These are phyloP conservation scores for Sclerotinia borealis DNA, from an alignment of 2,329 filamentous ascomycete genomes.

Conservation along the genomic window DNA sequence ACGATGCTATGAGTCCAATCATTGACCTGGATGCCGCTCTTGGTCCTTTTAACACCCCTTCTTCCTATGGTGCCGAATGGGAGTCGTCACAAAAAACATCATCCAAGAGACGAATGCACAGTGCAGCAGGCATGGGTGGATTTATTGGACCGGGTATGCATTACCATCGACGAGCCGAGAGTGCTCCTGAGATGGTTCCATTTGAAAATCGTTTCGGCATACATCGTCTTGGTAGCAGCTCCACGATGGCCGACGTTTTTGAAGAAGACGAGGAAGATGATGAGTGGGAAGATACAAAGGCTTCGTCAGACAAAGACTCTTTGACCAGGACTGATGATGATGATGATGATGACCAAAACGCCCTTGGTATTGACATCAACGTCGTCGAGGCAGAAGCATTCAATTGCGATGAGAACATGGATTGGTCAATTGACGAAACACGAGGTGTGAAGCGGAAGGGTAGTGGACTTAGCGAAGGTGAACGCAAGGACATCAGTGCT, in stretches of 20 bases:
- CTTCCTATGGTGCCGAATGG: slow-evolving; percentile 57
- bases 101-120: slow-evolving; percentile 66
- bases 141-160: slow-evolving; percentile 65
- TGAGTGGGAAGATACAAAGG: slow-evolving; percentile 35
- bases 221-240: slow-evolving; percentile 57
- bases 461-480: slow-evolving; percentile 42
- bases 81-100: slow-evolving; percentile 58
- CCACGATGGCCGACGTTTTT: slow-evolving; percentile 80
- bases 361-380: slow-evolving; percentile 39
- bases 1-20: slow-evolving; percentile 68
- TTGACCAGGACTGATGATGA: slow-evolving; percentile 34
- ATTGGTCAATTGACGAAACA: slow-evolving; percentile 36
- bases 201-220: slow-evolving; percentile 63
- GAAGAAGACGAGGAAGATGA: slow-evolving; percentile 71
- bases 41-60: slow-evolving; percentile 82
- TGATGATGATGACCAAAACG: slow-evolving; percentile 34
- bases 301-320: slow-evolving; percentile 32
- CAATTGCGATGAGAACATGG: slow-evolving; percentile 36
- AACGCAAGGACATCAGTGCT: slow-evolving; percentile 32
- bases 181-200: slow-evolving; percentile 55
- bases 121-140: slow-evolving; percentile 64
- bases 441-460: slow-evolving; percentile 38
- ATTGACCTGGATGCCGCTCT: slow-evolving; percentile 93
- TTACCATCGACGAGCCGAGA: slow-evolving; percentile 73
- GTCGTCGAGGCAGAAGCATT: slow-evolving; percentile 39